Evolutionary conservation across 192 early-diverging fungal genomes (phyloP).

Genomic region (Tieghemiomyces parasiticus): DNA sequence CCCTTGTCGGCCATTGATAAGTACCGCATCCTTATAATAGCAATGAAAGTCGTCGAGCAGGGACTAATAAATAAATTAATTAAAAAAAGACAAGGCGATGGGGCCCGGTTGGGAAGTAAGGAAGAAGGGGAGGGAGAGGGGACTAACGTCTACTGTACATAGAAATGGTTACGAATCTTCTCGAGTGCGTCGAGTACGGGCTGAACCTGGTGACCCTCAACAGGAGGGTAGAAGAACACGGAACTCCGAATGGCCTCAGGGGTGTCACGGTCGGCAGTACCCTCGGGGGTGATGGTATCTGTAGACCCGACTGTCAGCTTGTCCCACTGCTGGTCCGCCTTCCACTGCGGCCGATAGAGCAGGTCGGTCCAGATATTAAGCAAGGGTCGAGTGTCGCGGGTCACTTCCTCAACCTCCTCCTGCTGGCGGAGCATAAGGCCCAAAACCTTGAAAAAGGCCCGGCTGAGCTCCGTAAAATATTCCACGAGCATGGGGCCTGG

Average conservation of each 20-base stretch:
- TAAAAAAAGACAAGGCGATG: too few relatives aligned
- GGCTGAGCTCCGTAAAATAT: background rate
- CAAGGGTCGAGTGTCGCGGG: slow-evolving; percentile 3
- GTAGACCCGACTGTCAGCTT: background rate
- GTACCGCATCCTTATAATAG: too few relatives aligned
- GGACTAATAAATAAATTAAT: too few relatives aligned
- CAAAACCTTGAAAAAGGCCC: background rate
- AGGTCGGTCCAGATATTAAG: slow-evolving; percentile 8
- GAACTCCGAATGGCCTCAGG: slow-evolving; percentile 5
- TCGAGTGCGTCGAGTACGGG: slow-evolving; percentile 1
- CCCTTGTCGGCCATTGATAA: too few relatives aligned
- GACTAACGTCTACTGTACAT: too few relatives aligned
- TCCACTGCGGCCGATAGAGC: slow-evolving; percentile 7
- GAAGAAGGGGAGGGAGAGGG: too few relatives aligned
- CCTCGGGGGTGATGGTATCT: background rate
- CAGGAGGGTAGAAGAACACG: slow-evolving; percentile 8
- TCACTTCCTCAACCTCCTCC: slow-evolving; percentile 8
- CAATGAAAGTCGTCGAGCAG: too few relatives aligned
- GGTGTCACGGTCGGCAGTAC: too few relatives aligned
- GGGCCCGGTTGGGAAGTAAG: too few relatives aligned
- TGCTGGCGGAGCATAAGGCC: slow-evolving; percentile 7
- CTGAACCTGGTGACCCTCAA: slow-evolving; percentile 1
- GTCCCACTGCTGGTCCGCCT: slow-evolving; percentile 3
- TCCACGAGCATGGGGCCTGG: background rate
- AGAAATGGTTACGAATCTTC: slow-evolving; percentile 7